Percentiles rank a stretch among this genome's conserved stretches.
Evolutionary conservation across 345 rosid species (phyloP).

Genomic region (Hibiscus tridactylites): DNA sequence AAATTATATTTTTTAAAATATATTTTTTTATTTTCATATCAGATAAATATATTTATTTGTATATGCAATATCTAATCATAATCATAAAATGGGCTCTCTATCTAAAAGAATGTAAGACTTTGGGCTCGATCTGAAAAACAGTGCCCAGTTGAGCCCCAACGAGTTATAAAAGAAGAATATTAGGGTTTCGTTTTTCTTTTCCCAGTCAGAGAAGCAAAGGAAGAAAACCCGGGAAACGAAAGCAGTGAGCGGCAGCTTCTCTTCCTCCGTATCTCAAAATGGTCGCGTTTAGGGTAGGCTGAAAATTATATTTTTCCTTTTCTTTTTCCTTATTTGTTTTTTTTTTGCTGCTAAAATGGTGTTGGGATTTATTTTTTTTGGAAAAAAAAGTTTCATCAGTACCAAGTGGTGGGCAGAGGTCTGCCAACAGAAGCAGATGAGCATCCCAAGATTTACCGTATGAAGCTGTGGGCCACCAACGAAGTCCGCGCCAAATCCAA

Average conservation of each 20-base stretch:
- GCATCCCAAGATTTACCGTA: slow-evolving; percentile 42
- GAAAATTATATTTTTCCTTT: neutral
- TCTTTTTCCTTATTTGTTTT: neutral
- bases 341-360: neutral
- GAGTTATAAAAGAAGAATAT: neutral
- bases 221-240: neutral
- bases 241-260: neutral
- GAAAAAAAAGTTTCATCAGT: slow-evolving; percentile 30
- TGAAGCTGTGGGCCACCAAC: slow-evolving; percentile 48
- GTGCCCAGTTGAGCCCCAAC: neutral
- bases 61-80: too few species aligned
- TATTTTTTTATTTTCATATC: too few species aligned
- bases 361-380: neutral
- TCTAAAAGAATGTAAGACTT: neutral
- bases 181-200: neutral
- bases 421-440: slow-evolving; percentile 30
- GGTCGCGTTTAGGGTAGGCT: slow-evolving; percentile 7
- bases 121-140: neutral
- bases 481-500: slow-evolving; percentile 45
- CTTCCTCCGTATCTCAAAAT: neutral
- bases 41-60: too few species aligned
- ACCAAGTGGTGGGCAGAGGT: slow-evolving; percentile 44
- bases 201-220: neutral
- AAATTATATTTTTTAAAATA: too few species aligned
- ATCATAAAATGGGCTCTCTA: neutral